Conservation (phyloP, 176 grass and related monocot species). For the Dendrocalamus sinicus region DNA sequence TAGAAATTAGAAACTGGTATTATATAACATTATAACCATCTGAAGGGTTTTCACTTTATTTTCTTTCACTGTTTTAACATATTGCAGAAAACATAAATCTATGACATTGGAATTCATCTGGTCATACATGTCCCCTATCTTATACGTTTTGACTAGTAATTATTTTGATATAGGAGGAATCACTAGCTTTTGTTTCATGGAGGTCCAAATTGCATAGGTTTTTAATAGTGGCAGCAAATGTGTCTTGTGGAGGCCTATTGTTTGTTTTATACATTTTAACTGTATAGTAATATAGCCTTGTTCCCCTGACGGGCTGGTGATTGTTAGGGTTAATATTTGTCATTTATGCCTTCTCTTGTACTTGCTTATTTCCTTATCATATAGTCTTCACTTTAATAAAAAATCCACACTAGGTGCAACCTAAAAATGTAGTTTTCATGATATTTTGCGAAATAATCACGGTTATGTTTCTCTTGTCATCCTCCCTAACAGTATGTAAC, state of each 20-base stretch:
- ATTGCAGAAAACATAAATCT: constrained; percentile 9
- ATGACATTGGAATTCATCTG: constrained; percentile 10
- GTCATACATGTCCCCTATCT: not conserved
- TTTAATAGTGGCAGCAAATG: not conserved
- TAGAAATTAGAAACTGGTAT: constrained; percentile 4
- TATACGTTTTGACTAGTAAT: not conserved
- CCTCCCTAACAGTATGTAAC: not conserved
- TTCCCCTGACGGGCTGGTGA: not conserved
- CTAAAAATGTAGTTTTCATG: not conserved
- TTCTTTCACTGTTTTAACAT: not conserved
- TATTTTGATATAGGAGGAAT: constrained; percentile 5
- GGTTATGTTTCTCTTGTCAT: not conserved
- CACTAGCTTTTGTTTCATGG: not conserved
- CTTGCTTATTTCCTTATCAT: not conserved
- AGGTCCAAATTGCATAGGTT: not conserved
- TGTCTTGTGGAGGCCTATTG: not conserved
- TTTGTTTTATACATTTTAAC: not conserved
- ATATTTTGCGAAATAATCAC: not conserved
- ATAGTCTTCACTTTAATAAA: not conserved
- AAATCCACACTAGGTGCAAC: not conserved
- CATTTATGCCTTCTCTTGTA: not conserved
- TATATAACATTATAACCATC: constrained; percentile 2
- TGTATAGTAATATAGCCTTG: not conserved
- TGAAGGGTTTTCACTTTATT: not conserved
- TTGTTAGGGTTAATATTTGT: not conserved